Evolutionary conservation across 768 basidiomycete species (phyloP), one percentile per base, ranked within the genome.

Genomic region (Panellus pusillus): DNA sequence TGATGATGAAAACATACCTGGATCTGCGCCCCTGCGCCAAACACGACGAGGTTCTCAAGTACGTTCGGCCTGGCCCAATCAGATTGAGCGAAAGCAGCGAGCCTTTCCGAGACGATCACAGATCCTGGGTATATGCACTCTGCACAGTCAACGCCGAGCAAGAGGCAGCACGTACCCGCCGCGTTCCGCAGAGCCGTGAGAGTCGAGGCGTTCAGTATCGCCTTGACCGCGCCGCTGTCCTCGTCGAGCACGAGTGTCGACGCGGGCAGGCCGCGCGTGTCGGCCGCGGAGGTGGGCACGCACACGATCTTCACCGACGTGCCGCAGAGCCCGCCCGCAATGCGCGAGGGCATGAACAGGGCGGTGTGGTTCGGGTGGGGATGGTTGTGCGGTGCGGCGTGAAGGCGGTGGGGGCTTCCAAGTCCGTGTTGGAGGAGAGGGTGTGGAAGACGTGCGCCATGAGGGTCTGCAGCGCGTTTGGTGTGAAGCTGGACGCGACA

Each of bases 101-200:
- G 28, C 86, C 89, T 90, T 47, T 24, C 24, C 24, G 6, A 24
- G 24, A 24, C 24, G 24, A 24, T 24, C 2, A 6, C 24, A 9
- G 9, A n/a, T n/a, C 5, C 36, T 11, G 27, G 27, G 50, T 45
- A 52, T 47, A 48, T 47, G 8, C 47, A 62, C 40, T 24, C 40
- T 68, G 27, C 24, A 24, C 2, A 24, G 24, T 9, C 20, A 15
- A 19, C 15, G 24, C n/a, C n/a, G n/a, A n/a, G n/a, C n/a, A n/a
- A n/a, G n/a, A n/a, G 39, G 9, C 27, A 6, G 28, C 2, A 15
- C 48, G 50, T 55, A 87, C 91, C 89, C 57, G 89, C 89, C 46
- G 91, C 91, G 52, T 89, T 96, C 39, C 93, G 70, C 28, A 93
- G 68, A 6, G 92, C 88, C 2, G 93, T 95, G 61, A 95, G 70